A percentile compares a stretch with the other conserved stretches of the same genome.
Evolutionary conservation across 345 rosid genomes (phyloP).

Genomic region (Citrus sp.): DNA sequence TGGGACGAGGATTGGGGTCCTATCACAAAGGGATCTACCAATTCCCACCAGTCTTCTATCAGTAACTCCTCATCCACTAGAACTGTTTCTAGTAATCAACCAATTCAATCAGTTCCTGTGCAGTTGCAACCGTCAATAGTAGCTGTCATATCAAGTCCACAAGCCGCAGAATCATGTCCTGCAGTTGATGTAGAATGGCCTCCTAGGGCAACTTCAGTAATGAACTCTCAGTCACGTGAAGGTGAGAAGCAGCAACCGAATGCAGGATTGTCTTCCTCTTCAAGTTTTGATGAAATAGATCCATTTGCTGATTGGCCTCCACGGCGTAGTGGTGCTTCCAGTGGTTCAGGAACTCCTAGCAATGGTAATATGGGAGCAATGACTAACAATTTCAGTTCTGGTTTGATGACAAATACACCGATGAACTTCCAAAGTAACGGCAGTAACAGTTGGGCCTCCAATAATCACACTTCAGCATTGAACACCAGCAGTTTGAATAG

Average conservation of each 20-base stretch:
- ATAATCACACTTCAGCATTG: slow-evolving; percentile 30
- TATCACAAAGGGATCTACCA: slow-evolving; percentile 31
- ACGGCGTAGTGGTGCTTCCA: slow-evolving; percentile 37
- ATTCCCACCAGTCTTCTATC: slow-evolving; percentile 23
- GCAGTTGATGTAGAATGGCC: slow-evolving; percentile 93
- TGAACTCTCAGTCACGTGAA: slow-evolving; percentile 26
- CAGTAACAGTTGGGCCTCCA: slow-evolving; percentile 51
- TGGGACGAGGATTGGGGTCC: slow-evolving; percentile 98
- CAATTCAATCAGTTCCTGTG: slow-evolving; percentile 33
- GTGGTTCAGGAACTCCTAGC: slow-evolving; percentile 31
- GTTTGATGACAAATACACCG: slow-evolving; percentile 26
- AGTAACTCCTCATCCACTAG: slow-evolving; percentile 18
- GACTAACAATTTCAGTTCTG: slow-evolving; percentile 23
- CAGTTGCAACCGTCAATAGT: slow-evolving; percentile 34
- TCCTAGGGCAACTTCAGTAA: slow-evolving; percentile 50
- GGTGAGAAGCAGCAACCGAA: slow-evolving; percentile 40
- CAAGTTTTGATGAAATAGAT: slow-evolving; percentile 65
- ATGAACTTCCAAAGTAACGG: slow-evolving; percentile 30
- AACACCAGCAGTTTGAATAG: slow-evolving; percentile 29
- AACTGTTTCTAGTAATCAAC: slow-evolving; percentile 26
- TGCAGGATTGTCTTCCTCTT: slow-evolving; percentile 37
- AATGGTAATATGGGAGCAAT: slow-evolving; percentile 35
- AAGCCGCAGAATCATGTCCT: slow-evolving; percentile 51
- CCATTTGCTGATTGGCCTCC: slow-evolving; percentile 98
- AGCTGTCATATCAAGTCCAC: slow-evolving; percentile 39